Conservation (phyloP, 345 rosid genomes). For the Heritiera littoralis region DNA sequence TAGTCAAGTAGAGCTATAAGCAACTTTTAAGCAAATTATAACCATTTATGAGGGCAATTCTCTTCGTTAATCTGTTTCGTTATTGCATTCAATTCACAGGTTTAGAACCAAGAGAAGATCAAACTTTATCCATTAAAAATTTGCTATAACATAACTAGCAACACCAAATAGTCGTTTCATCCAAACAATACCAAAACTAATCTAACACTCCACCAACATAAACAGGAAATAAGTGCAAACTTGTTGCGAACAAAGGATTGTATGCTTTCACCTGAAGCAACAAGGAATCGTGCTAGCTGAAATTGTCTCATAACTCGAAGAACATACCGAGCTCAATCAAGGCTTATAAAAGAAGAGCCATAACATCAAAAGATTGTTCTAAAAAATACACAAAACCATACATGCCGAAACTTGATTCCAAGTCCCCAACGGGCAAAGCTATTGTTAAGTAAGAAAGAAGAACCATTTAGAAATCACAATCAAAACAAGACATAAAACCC, state of each 20-base stretch:
- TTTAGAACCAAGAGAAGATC: background rate
- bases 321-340: background rate
- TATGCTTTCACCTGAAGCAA: background rate
- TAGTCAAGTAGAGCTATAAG: background rate
- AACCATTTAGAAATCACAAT: conserved; percentile 7
- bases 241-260: background rate
- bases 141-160: background rate
- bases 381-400: background rate
- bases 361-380: background rate
- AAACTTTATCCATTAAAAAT: background rate
- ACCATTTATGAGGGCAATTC: background rate
- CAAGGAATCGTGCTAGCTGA: background rate
- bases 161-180: background rate
- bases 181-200: background rate
- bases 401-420: background rate
- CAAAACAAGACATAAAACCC: conserved; percentile 9
- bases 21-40: background rate
- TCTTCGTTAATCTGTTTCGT: background rate
- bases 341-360: background rate
- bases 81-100: background rate
- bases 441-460: conserved; percentile 5
- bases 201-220: background rate
- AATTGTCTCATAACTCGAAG: background rate
- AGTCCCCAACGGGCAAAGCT: background rate
- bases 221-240: background rate